Evolutionary conservation across 192 early-diverging fungal genomes (phyloP).

Genomic region (Cladochytrium replicatum): DNA sequence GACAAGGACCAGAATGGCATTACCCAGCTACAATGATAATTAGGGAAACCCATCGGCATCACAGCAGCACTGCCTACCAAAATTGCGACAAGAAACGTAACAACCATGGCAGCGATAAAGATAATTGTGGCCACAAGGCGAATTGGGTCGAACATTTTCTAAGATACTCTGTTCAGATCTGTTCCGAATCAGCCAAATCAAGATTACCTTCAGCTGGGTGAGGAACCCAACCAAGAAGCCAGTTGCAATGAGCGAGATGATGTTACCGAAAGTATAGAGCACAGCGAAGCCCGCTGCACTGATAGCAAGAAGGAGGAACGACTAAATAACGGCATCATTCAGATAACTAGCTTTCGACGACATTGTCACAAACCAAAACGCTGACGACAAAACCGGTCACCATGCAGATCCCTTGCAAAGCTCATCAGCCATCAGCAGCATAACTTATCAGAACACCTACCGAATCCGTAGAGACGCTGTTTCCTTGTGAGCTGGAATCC

Average conservation of each 20-base stretch:
- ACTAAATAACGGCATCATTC: too few species aligned
- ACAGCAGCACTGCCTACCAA: slow-evolving; percentile 39
- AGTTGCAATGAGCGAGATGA: slow-evolving; percentile 73
- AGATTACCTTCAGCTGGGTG: slow-evolving; percentile 72
- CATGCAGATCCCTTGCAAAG: slow-evolving; percentile 63
- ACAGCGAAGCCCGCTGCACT: slow-evolving; percentile 72
- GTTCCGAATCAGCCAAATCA: too few species aligned
- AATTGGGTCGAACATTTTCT: slow-evolving; percentile 48
- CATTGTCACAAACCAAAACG: slow-evolving; percentile 46
- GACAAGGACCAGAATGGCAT: slow-evolving; percentile 63
- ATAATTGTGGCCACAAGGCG: slow-evolving; percentile 66
- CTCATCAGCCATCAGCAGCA: slow-evolving; percentile 45
- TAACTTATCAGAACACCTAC: slow-evolving; percentile 15
- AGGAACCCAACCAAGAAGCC: slow-evolving; percentile 82
- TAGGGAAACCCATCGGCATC: too few species aligned
- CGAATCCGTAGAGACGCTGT: slow-evolving; percentile 72
- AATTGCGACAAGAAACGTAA: slow-evolving; percentile 70
- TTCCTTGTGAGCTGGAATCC: slow-evolving; percentile 46
- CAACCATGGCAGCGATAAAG: slow-evolving; percentile 54
- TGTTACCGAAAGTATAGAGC: slow-evolving; percentile 83
- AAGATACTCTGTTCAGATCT: too few species aligned
- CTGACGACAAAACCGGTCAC: slow-evolving; percentile 69
- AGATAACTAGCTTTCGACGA: too few species aligned
- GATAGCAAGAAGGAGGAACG: slow-evolving; percentile 39
- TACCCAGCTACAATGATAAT: slow-evolving; percentile 27